Conservation (phyloP, 163 green algal genomes). For the Volvox carteri region DNA sequence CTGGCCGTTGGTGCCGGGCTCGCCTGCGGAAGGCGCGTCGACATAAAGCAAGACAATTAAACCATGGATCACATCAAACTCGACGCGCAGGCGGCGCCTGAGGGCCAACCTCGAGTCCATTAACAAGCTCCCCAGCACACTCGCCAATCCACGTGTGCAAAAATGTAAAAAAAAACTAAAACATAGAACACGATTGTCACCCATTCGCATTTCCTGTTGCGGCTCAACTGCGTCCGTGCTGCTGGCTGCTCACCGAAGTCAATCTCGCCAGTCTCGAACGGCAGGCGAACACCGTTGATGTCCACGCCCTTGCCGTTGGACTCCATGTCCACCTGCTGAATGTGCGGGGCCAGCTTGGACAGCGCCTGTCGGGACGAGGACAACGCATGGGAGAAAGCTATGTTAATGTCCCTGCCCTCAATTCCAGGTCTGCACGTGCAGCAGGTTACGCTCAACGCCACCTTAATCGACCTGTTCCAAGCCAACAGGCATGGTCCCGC, state of each 20-base stretch:
- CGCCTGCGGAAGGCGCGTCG: constrained; percentile 64
- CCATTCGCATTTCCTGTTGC: no score
- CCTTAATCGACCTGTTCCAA: no score
- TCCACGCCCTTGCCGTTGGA: constrained; percentile 98
- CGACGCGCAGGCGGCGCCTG: no score
- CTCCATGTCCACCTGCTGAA: constrained; percentile 99
- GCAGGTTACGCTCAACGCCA: no score
- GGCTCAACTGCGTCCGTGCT: neutral
- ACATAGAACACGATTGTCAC: no score
- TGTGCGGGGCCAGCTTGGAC: constrained; percentile 98
- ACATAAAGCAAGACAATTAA: neutral
- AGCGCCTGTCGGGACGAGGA: constrained; percentile 76
- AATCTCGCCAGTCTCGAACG: constrained; percentile 84
- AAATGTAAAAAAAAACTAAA: neutral
- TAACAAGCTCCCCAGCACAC: no score
- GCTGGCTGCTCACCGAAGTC: constrained; percentile 59
- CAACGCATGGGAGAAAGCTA: no score
- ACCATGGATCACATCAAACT: no score
- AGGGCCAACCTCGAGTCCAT: no score
- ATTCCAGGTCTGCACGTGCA: no score
- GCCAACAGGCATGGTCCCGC: no score
- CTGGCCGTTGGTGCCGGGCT: constrained; percentile 99
- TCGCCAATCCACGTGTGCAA: neutral
- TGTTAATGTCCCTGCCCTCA: no score
- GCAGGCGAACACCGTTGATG: constrained; percentile 90